Conservation (phyloP, 116 monocot species). For the Trichopus zeylanicus region DNA sequence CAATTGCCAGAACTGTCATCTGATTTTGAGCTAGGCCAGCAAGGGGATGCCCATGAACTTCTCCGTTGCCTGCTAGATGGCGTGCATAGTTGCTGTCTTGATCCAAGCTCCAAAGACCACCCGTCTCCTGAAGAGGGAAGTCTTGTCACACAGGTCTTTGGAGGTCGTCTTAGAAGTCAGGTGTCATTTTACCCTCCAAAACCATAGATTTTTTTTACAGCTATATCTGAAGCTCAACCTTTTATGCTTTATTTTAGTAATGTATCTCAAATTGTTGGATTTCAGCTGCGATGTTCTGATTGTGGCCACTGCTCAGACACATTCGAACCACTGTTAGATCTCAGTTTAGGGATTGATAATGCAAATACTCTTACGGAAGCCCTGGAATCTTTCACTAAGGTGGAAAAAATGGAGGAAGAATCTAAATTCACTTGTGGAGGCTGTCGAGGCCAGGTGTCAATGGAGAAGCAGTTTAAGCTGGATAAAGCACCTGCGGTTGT, state of each 20-base stretch:
- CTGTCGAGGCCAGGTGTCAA: slow-evolving; percentile 39
- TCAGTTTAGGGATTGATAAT: slow-evolving; percentile 71
- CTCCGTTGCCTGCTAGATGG: slow-evolving; percentile 47
- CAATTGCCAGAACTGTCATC: slow-evolving; percentile 58
- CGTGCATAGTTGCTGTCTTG: slow-evolving; percentile 34
- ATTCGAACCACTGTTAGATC: slow-evolving; percentile 54
- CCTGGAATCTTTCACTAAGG: slow-evolving; percentile 54
- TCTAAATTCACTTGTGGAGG: slow-evolving; percentile 53
- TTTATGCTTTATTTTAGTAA: background rate
- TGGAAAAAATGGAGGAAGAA: slow-evolving; percentile 59
- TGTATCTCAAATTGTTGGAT: background rate
- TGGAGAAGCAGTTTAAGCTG: slow-evolving; percentile 58
- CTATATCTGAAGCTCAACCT: background rate
- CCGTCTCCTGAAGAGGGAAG: slow-evolving; percentile 18
- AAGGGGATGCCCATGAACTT: slow-evolving; percentile 90
- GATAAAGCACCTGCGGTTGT: slow-evolving; percentile 53
- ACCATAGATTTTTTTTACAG: background rate
- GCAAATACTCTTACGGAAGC: slow-evolving; percentile 41
- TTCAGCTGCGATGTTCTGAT: slow-evolving; percentile 55
- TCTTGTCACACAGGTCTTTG: slow-evolving; percentile 61
- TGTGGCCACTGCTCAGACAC: slow-evolving; percentile 68
- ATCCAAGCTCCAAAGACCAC: slow-evolving; percentile 8
- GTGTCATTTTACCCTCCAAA: too few relatives aligned
- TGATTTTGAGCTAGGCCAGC: slow-evolving; percentile 33
- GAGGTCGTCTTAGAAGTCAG: slow-evolving; percentile 65